Percentiles rank a stretch among this genome's conserved stretches.
These are phyloP conservation scores for Sugiyamaella floridensis DNA, from an alignment of 805 yeast species.

Conservation along the genomic window DNA sequence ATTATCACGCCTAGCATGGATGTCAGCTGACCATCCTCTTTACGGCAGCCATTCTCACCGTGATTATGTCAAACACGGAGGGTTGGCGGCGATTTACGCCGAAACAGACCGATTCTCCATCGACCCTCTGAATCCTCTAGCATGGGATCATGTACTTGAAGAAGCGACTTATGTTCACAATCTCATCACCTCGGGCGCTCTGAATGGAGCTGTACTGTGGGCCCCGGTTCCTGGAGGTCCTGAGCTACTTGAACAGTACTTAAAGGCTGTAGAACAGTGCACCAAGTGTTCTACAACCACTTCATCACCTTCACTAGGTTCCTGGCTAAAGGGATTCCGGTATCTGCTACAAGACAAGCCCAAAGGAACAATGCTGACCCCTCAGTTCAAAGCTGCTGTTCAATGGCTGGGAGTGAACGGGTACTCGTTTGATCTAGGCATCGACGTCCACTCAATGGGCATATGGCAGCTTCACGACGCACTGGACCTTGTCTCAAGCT, in stretches of 20 bases:
- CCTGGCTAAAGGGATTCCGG: conserved; percentile 36
- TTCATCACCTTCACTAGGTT: conserved; percentile 11
- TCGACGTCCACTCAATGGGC: conserved; percentile 36
- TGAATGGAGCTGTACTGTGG: conserved; percentile 38
- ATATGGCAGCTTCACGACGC: conserved; percentile 38
- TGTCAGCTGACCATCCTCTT: conserved; percentile 29
- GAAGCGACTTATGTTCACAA: conserved; percentile 27
- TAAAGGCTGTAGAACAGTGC: not conserved
- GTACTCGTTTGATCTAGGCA: conserved; percentile 38
- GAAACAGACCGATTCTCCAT: conserved; percentile 31
- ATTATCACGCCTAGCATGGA: conserved; percentile 30
- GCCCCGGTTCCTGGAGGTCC: conserved; percentile 38
- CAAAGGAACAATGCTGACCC: conserved; percentile 29
- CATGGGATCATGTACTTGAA: conserved; percentile 27
- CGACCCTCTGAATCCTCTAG: conserved; percentile 11
- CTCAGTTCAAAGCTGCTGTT: conserved; percentile 29
- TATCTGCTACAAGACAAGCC: conserved; percentile 41
- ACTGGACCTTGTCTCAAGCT: conserved; percentile 23
- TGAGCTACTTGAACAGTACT: conserved; percentile 14
- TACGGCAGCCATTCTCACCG: conserved; percentile 24
- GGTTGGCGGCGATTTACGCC: conserved; percentile 26
- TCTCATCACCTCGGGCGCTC: not conserved
- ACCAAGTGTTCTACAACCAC: conserved; percentile 15
- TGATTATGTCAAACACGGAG: conserved; percentile 22
- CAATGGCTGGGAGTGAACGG: conserved; percentile 31